phyloP scores from a whole-genome alignment of 2,329 filamentous ascomycete genomes.

The Sporothrix globosa region DNA sequence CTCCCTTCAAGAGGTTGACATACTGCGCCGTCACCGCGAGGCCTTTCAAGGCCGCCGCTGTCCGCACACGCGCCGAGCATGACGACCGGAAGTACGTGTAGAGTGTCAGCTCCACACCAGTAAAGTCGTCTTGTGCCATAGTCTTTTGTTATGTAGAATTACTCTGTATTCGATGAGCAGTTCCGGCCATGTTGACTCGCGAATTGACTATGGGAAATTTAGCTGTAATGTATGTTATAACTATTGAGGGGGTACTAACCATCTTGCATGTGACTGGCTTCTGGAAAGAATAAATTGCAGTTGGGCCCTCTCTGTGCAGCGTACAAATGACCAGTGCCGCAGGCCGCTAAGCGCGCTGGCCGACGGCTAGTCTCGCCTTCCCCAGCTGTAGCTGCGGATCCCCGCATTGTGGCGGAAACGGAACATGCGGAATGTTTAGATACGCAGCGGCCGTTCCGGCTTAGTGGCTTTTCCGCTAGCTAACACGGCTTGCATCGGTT shows the following conservation, averaged over 20 bases:
- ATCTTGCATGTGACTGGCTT: not conserved
- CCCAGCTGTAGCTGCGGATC: not conserved
- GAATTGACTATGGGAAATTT: no score
- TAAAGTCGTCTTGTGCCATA: not conserved
- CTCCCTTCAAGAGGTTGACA: not conserved
- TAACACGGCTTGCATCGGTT: constrained; percentile 17
- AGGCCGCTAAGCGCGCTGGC: no score
- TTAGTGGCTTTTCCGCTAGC: not conserved
- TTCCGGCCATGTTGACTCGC: not conserved
- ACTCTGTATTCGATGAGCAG: no score
- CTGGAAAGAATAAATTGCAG: no score
- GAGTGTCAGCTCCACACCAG: not conserved
- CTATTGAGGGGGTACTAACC: not conserved
- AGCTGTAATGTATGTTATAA: no score
- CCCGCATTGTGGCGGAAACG: constrained; percentile 17
- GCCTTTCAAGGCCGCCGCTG: constrained; percentile 4
- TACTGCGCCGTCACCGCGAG: not conserved
- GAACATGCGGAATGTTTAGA: constrained; percentile 1
- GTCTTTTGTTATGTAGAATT: not conserved
- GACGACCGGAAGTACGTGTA: constrained; percentile 16
- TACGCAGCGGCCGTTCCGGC: not conserved
- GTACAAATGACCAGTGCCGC: not conserved
- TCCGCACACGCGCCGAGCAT: constrained; percentile 6
- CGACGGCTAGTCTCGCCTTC: not conserved
- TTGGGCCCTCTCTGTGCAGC: no score